A percentile compares a stretch with the other conserved stretches of the same genome.
phyloP scores from a whole-genome alignment of 305 asterid genomes.

The Fraxinus angustifolia region DNA sequence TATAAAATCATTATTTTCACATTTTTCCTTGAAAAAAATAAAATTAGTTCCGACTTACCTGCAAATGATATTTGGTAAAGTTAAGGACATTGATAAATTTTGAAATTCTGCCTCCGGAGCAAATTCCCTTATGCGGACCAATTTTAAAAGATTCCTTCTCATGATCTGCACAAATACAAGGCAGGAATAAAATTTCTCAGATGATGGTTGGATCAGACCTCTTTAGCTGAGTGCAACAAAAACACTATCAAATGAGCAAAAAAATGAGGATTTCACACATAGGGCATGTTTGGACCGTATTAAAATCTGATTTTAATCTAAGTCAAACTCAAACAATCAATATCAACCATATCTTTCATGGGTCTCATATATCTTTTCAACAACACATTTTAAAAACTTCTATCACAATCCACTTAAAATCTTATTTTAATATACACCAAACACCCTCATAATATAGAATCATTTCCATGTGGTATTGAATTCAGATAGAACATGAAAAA shows the following conservation, averaged over 20 bases:
- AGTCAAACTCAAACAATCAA: too few relatives aligned
- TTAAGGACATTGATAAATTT: conserved; percentile 42
- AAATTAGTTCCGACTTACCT: conserved; percentile 39
- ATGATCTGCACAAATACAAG: conserved; percentile 58
- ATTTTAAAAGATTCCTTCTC: conserved; percentile 88
- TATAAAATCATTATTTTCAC: background rate
- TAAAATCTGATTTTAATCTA: too few relatives aligned
- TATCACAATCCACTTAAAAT: too few relatives aligned
- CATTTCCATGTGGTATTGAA: background rate
- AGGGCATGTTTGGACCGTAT: too few relatives aligned
- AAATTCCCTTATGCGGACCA: conserved; percentile 79
- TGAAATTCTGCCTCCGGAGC: conserved; percentile 92
- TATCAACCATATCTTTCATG: too few relatives aligned
- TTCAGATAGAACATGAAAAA: background rate
- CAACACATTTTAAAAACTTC: too few relatives aligned
- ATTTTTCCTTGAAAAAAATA: background rate
- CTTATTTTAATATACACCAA: too few relatives aligned
- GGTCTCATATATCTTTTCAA: too few relatives aligned
- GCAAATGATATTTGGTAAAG: conserved; percentile 86
- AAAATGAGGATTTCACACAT: background rate
- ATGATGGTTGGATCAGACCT: conserved; percentile 2
- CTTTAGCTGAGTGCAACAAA: conserved; percentile 11
- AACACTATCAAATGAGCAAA: background rate
- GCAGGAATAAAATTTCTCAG: conserved; percentile 3
- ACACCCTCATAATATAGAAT: background rate